phyloP scores from a whole-genome alignment of 345 rosid genomes.

The Combretum micranthum region DNA sequence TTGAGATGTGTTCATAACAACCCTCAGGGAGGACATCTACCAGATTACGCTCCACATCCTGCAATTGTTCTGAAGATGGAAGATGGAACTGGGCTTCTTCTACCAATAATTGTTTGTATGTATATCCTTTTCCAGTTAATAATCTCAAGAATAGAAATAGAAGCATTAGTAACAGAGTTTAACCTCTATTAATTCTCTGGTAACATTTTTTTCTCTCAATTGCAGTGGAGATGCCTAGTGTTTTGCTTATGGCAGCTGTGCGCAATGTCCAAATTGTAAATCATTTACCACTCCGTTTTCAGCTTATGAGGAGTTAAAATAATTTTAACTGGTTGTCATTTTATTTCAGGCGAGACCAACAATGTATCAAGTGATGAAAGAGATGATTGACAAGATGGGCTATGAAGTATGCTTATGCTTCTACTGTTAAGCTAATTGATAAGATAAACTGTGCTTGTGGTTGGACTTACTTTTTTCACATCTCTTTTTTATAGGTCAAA shows the following conservation, averaged over 20 bases:
- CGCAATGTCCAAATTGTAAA: slow-evolving; percentile 83
- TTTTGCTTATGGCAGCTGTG: slow-evolving; percentile 90
- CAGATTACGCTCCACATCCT: slow-evolving; percentile 86
- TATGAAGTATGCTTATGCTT: slow-evolving; percentile 41
- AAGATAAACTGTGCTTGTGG: background rate
- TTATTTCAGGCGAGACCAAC: slow-evolving; percentile 83
- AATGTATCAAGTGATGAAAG: slow-evolving; percentile 84
- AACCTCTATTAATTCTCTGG: background rate
- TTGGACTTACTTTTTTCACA: background rate
- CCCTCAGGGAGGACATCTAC: slow-evolving; percentile 79
- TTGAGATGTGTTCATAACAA: slow-evolving; percentile 77
- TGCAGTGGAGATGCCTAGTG: slow-evolving; percentile 99
- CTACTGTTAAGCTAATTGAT: background rate
- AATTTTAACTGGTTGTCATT: background rate
- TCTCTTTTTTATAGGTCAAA: slow-evolving; percentile 50
- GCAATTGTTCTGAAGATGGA: slow-evolving; percentile 98
- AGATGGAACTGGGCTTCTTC: slow-evolving; percentile 95
- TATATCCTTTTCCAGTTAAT: slow-evolving; percentile 7
- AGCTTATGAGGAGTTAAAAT: background rate
- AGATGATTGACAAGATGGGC: slow-evolving; percentile 92
- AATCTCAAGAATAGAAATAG: background rate
- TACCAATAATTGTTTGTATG: slow-evolving; percentile 89
- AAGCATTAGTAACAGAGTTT: background rate
- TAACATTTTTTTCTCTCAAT: slow-evolving; percentile 4
- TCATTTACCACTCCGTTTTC: slow-evolving; percentile 4